A percentile compares a stretch with the other conserved stretches of the same genome.
Evolutionary conservation across 768 basidiomycete species (phyloP).

Genomic region (Russula vinacea): DNA sequence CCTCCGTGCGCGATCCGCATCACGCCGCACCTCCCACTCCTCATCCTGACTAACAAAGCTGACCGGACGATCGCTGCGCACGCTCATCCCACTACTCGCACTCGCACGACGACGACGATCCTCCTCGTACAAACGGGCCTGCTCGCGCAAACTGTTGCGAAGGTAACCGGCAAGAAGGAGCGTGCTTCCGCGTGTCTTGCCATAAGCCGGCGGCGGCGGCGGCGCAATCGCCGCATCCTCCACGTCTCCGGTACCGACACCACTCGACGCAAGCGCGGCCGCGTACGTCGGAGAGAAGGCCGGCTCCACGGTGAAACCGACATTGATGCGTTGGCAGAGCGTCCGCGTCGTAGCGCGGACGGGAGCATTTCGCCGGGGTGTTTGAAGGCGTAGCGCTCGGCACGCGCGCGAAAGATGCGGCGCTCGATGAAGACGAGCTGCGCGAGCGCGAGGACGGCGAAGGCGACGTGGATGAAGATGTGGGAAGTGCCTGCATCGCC

Average conservation of each 20-base stretch:
- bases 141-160: constrained; percentile 25
- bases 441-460: constrained; percentile 49
- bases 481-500: constrained; percentile 25
- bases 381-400: constrained; percentile 55
- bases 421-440: constrained; percentile 65
- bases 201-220: constrained; percentile 74
- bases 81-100: constrained; percentile 26
- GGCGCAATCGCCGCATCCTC: constrained; percentile 67
- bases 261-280: constrained; percentile 63
- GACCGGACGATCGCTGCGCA: constrained; percentile 43
- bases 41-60: constrained; percentile 56
- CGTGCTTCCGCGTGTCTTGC: constrained; percentile 66
- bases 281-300: constrained; percentile 70
- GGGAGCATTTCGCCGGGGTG: constrained; percentile 54
- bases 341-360: constrained; percentile 21
- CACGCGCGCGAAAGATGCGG: constrained; percentile 59
- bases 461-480: constrained; percentile 64
- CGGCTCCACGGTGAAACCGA: constrained; percentile 62
- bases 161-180: constrained; percentile 56
- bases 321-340: constrained; percentile 24
- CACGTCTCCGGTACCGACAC: constrained; percentile 69
- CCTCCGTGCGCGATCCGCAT: constrained; percentile 50
- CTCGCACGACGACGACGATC: constrained; percentile 31
- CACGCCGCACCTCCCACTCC: constrained; percentile 53
- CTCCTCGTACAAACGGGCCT: constrained; percentile 25